These are phyloP conservation scores for Periglandula ipomoeae DNA, from an alignment of 2,329 filamentous ascomycete species.

Conservation along the genomic window DNA sequence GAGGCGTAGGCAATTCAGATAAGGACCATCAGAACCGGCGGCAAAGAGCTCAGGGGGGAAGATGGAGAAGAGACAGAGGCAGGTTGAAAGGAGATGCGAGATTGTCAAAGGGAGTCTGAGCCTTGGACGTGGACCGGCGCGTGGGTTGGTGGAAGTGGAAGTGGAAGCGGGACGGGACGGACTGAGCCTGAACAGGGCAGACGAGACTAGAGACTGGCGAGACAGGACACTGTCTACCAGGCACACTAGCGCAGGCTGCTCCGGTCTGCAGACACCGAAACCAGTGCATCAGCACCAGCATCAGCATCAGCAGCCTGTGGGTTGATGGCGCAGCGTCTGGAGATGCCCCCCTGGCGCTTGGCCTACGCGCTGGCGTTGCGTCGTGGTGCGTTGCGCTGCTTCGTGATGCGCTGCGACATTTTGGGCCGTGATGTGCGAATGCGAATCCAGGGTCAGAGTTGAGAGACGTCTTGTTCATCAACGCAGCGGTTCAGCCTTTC, in stretches of 20 bases:
- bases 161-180: constrained; percentile 5
- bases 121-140: background rate
- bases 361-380: background rate
- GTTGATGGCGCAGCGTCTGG: background rate
- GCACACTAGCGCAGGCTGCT: constrained; percentile 1
- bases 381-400: background rate
- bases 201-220: background rate
- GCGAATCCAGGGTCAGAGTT: too few species aligned
- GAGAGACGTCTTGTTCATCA: too few species aligned
- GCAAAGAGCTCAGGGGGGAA: background rate
- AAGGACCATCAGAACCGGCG: background rate
- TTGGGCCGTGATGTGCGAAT: too few species aligned
- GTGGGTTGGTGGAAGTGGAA: too few species aligned
- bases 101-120: background rate
- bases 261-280: too few species aligned
- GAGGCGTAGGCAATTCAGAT: background rate
- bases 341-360: background rate
- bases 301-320: too few species aligned
- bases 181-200: too few species aligned
- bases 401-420: background rate
- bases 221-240: background rate
- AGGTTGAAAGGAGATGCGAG: background rate
- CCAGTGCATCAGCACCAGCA: too few species aligned
- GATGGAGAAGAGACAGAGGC: background rate
- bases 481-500: too few species aligned